phyloP scores from a whole-genome alignment of 305 asterid species.

The Stenogyne calaminthoides region DNA sequence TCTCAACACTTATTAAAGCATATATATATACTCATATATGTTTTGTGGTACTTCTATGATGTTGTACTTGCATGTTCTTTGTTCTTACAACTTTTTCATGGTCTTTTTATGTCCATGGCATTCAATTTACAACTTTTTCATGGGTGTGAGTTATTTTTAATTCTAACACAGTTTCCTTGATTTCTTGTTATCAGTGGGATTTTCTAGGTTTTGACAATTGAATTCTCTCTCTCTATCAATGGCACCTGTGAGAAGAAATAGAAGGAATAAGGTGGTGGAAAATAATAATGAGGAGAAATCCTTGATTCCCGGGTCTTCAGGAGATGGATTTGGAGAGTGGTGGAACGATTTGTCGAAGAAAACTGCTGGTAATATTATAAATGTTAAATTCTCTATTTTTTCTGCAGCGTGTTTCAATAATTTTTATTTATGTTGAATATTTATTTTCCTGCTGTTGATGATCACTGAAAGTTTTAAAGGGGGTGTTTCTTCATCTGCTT shows the following conservation, averaged over 20 bases:
- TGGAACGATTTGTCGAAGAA: constrained; percentile 56
- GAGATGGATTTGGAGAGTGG: constrained; percentile 68
- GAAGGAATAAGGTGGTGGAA: constrained; percentile 62
- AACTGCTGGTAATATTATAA: constrained; percentile 47
- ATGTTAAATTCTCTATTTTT: not conserved
- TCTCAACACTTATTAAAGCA: constrained; percentile 26
- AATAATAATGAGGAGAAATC: constrained; percentile 47
- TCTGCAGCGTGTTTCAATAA: not conserved
- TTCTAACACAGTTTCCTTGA: constrained; percentile 3
- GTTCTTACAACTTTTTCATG: constrained; percentile 32
- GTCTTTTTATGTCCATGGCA: constrained; percentile 29
- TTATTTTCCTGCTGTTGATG: not conserved
- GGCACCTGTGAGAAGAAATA: constrained; percentile 75
- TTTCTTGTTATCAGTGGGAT: constrained; percentile 1
- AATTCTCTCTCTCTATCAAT: constrained; percentile 32
- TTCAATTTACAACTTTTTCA: constrained; percentile 30
- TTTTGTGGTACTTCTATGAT: not conserved
- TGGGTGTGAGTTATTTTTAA: constrained; percentile 26
- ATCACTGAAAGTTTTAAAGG: not conserved
- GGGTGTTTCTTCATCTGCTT: not conserved
- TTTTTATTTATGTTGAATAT: constrained; percentile 3
- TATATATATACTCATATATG: not conserved
- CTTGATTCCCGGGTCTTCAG: constrained; percentile 58
- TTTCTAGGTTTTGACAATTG: constrained; percentile 30
- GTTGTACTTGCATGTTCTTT: constrained; percentile 45